phyloP scores from a whole-genome alignment of 1,284 basidiomycete species.

The Porodaedalea pini region DNA sequence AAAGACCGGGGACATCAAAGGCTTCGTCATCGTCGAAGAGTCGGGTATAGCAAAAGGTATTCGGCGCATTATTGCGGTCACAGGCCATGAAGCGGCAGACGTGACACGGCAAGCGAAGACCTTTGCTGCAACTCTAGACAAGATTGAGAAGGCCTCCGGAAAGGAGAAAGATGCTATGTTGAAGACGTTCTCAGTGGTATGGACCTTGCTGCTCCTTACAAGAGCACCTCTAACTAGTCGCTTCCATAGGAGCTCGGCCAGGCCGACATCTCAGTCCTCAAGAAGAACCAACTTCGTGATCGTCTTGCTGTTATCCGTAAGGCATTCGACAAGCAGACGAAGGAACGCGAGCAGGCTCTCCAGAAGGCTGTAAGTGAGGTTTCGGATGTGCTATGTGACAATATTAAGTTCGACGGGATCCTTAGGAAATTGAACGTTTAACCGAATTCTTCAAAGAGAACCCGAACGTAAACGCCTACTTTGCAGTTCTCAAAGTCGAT shows the following conservation, averaged over 20 bases:
- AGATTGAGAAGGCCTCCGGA: slow-evolving; percentile 62
- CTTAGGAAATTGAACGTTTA: slow-evolving; percentile 69
- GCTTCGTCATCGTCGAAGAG: slow-evolving; percentile 93
- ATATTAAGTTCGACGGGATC: too few relatives aligned
- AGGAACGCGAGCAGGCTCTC: slow-evolving; percentile 75
- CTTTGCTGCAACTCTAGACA: slow-evolving; percentile 62
- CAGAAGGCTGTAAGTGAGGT: slow-evolving; percentile 67
- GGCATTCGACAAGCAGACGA: slow-evolving; percentile 81
- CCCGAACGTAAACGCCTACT: slow-evolving; percentile 63
- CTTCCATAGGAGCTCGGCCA: slow-evolving; percentile 78
- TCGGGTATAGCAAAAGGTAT: slow-evolving; percentile 98
- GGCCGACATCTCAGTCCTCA: slow-evolving; percentile 83
- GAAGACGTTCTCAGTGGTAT: slow-evolving; percentile 76
- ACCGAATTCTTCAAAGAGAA: slow-evolving; percentile 75
- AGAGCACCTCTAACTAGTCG: neutral
- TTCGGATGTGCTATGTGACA: neutral
- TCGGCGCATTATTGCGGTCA: slow-evolving; percentile 90
- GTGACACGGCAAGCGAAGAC: slow-evolving; percentile 71
- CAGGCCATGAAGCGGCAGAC: slow-evolving; percentile 88
- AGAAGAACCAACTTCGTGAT: slow-evolving; percentile 81
- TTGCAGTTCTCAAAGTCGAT: slow-evolving; percentile 68
- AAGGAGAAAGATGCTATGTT: slow-evolving; percentile 84
- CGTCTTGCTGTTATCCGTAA: slow-evolving; percentile 71
- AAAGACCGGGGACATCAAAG: slow-evolving; percentile 94
- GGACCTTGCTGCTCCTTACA: slow-evolving; percentile 29